These are phyloP conservation scores for Pythium coloratum DNA, from an alignment of 352 stramenopile species.

Conservation along the genomic window DNA sequence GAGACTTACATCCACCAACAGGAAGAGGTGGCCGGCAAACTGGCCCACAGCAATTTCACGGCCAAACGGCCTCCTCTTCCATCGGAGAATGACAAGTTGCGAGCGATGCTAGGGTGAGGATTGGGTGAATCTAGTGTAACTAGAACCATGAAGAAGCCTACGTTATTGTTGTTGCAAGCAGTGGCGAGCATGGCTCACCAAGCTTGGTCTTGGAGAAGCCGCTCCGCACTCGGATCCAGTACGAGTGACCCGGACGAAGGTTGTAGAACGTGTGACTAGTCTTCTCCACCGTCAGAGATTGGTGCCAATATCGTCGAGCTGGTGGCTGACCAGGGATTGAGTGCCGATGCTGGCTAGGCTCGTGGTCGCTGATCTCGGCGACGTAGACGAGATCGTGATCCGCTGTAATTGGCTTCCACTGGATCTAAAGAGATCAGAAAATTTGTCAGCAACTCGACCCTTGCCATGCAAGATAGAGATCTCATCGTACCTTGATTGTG, in stretches of 20 bases:
- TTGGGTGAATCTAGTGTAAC: background rate
- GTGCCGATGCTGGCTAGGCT: background rate
- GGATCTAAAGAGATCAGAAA: constrained; percentile 24
- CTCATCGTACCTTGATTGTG: constrained; percentile 32
- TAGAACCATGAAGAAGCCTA: background rate
- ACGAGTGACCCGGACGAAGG: constrained; percentile 20
- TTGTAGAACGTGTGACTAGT: constrained; percentile 34
- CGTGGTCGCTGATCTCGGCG: constrained; percentile 31
- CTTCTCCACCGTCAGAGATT: constrained; percentile 24
- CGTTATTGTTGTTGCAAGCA: constrained; percentile 24
- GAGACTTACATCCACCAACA: constrained; percentile 47
- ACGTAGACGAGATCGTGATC: constrained; percentile 35
- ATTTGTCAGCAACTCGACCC: no score
- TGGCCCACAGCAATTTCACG: constrained; percentile 34
- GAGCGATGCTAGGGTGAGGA: constrained; percentile 8
- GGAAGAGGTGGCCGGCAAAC: constrained; percentile 35
- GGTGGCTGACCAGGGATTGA: background rate
- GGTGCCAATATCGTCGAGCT: constrained; percentile 23
- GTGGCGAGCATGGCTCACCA: constrained; percentile 23
- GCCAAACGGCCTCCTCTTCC: constrained; percentile 33
- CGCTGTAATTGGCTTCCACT: constrained; percentile 27
- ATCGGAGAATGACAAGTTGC: constrained; percentile 10
- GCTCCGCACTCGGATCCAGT: constrained; percentile 36
- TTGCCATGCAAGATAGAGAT: no score
- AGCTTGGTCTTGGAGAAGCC: constrained; percentile 30